Evolutionary conservation across 108 stramenopile species (phyloP).

Genomic region (Pseudonitzschia delicatissima): DNA sequence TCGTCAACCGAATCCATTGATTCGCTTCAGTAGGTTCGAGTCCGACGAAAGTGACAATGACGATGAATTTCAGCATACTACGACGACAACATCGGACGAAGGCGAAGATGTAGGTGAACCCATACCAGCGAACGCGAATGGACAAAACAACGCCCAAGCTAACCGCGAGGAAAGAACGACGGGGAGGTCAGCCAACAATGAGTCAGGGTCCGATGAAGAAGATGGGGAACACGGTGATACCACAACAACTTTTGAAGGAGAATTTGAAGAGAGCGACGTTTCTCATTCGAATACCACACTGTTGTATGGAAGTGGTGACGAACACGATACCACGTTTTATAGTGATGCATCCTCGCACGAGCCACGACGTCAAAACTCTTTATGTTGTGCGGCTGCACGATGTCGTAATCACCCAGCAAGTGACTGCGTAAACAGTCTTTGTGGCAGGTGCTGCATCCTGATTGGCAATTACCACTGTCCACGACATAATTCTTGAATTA

Average conservation of each 20-base stretch:
- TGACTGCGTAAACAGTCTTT: constrained; percentile 36
- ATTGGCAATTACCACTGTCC: constrained; percentile 30
- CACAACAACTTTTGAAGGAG: neutral
- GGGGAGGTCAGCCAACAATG: constrained; percentile 6
- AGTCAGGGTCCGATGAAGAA: constrained; percentile 2
- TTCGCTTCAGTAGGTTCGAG: neutral
- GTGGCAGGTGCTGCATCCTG: constrained; percentile 44
- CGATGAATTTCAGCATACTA: neutral
- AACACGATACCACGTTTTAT: neutral
- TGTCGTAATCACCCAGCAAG: constrained; percentile 40
- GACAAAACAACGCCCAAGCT: neutral
- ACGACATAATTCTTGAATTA: constrained; percentile 33
- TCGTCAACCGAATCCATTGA: neutral
- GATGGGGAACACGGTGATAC: constrained; percentile 6
- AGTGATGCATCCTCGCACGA: constrained; percentile 11
- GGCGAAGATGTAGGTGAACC: constrained; percentile 1
- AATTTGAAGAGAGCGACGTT: constrained; percentile 10
- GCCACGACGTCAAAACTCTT: neutral
- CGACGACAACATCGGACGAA: neutral
- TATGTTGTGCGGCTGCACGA: neutral
- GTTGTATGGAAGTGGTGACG: neutral
- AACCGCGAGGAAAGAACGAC: constrained; percentile 19
- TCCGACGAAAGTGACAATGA: constrained; percentile 10
- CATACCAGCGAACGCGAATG: neutral
- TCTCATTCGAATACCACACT: constrained; percentile 10